Evolutionary conservation across 1,139 yeast genomes (phyloP).

Genomic region (Blastobotrys apis): DNA sequence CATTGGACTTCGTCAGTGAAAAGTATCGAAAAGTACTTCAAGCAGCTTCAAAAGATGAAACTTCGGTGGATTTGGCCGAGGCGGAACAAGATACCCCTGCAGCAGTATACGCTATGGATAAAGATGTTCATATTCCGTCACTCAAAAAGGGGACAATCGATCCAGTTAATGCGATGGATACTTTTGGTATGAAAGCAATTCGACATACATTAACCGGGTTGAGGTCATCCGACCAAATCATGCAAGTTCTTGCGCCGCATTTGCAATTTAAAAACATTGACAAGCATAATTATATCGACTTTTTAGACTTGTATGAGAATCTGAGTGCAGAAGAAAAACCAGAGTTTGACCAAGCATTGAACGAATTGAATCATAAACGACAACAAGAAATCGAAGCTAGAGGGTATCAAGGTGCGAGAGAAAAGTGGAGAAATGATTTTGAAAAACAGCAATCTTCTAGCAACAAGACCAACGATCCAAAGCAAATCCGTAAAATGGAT

Average conservation of each 20-base stretch:
- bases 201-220: constrained; percentile 76
- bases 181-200: constrained; percentile 76
- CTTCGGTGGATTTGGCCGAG: background rate
- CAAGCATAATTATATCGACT: constrained; percentile 48
- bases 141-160: constrained; percentile 50
- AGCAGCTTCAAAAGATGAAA: background rate
- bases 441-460: constrained; percentile 36
- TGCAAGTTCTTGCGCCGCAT: constrained; percentile 27
- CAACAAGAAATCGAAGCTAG: constrained; percentile 71
- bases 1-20: constrained; percentile 6
- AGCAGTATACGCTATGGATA: constrained; percentile 5
- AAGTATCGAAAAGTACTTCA: constrained; percentile 3
- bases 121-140: constrained; percentile 15
- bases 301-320: constrained; percentile 56
- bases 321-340: constrained; percentile 47
- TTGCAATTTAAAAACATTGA: constrained; percentile 37
- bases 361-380: constrained; percentile 65
- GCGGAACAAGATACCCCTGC: background rate
- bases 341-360: constrained; percentile 61
- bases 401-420: constrained; percentile 80
- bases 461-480: constrained; percentile 2
- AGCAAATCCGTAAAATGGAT: constrained; percentile 52
- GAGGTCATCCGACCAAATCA: constrained; percentile 24
- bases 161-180: constrained; percentile 62
- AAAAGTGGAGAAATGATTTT: constrained; percentile 81